Conservation (phyloP, 2,329 filamentous ascomycete genomes). For the Ophiostoma piceae region DNA sequence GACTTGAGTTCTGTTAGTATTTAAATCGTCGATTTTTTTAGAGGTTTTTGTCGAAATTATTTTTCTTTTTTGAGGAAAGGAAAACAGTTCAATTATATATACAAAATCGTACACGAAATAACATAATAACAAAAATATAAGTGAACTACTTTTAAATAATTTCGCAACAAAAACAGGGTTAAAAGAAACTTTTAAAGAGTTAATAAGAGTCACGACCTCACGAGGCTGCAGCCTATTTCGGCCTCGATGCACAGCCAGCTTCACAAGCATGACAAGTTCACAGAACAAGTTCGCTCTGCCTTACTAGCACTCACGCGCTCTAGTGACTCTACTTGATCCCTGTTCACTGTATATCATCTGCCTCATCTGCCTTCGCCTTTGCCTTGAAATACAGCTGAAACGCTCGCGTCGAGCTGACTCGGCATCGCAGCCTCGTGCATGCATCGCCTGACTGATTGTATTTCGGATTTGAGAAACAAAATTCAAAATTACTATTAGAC, state of each 20-base stretch:
- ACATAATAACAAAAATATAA: too few species aligned
- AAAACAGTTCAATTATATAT: too few species aligned
- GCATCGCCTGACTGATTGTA: background rate
- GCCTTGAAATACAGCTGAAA: background rate
- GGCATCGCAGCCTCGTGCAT: background rate
- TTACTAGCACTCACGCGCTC: background rate
- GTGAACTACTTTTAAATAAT: too few species aligned
- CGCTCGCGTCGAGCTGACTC: background rate
- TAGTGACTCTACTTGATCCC: background rate
- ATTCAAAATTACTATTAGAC: background rate
- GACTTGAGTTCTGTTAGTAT: too few species aligned
- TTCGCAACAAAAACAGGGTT: too few species aligned
- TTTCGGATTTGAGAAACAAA: too few species aligned
- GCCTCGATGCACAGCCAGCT: background rate
- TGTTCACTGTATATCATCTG: background rate
- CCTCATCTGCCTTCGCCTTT: background rate
- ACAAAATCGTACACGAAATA: too few species aligned
- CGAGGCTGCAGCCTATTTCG: background rate
- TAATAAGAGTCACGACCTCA: background rate
- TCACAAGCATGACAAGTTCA: background rate
- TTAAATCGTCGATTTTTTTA: too few species aligned
- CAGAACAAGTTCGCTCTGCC: too few species aligned
- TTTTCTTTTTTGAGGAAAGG: too few species aligned
- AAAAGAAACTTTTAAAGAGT: too few species aligned
- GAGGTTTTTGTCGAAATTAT: too few species aligned